Conservation (phyloP, 441 rosid genomes). For the Mallotus japonicus region DNA sequence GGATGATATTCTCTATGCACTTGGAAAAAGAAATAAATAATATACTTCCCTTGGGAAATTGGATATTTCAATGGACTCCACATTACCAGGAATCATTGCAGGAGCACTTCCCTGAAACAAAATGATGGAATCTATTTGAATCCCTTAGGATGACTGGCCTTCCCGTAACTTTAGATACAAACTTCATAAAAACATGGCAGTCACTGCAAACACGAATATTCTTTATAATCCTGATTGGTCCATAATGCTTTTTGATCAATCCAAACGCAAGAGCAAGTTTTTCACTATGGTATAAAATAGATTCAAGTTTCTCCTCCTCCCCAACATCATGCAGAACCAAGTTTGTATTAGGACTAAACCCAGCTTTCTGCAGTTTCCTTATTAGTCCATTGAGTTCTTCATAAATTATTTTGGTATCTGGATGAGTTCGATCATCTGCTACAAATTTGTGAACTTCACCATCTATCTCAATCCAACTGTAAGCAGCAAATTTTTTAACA, state of each 20-base stretch:
- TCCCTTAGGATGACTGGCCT: constrained; percentile 51
- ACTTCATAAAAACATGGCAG: constrained; percentile 64
- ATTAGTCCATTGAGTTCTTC: constrained; percentile 41
- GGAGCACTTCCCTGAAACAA: constrained; percentile 54
- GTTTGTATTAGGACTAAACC: constrained; percentile 44
- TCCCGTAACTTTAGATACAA: constrained; percentile 38
- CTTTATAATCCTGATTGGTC: constrained; percentile 58
- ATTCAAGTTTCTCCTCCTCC: constrained; percentile 52
- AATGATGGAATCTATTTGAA: constrained; percentile 66
- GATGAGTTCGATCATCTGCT: constrained; percentile 57
- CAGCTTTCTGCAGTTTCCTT: constrained; percentile 40
- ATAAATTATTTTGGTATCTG: constrained; percentile 44
- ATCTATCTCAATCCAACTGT: constrained; percentile 86
- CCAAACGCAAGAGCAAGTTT: constrained; percentile 66
- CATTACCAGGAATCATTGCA: constrained; percentile 59
- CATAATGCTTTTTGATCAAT: constrained; percentile 42
- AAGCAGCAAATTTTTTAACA: constrained; percentile 68
- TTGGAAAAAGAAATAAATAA: not conserved
- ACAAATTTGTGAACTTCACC: constrained; percentile 63
- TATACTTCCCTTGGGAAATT: too few relatives aligned
- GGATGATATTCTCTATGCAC: not conserved
- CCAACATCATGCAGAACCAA: constrained; percentile 54
- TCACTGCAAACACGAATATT: constrained; percentile 64
- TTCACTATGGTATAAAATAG: constrained; percentile 61
- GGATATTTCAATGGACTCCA: too few relatives aligned